These are phyloP conservation scores for Aspergillus candidus DNA, from an alignment of 2,329 filamentous ascomycete genomes.

Conservation along the genomic window DNA sequence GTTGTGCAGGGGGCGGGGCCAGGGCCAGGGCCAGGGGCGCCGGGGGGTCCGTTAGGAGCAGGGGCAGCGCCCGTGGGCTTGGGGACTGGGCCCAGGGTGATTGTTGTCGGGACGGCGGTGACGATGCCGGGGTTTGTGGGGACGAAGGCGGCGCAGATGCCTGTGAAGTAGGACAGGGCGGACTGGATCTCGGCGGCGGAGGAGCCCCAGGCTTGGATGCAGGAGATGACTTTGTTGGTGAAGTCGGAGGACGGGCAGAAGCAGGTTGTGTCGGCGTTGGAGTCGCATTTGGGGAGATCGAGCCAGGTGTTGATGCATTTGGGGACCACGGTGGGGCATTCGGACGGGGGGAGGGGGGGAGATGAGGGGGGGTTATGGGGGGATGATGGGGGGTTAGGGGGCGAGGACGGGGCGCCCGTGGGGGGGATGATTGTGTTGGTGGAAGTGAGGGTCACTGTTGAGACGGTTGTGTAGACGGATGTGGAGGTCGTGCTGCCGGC, in stretches of 20 bases:
- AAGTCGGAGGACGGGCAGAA: constrained; percentile 78
- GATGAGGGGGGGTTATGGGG: constrained; percentile 13
- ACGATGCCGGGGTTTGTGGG: constrained; percentile 76
- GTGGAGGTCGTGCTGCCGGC: constrained; percentile 46
- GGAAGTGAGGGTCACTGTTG: constrained; percentile 31
- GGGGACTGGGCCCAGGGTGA: constrained; percentile 47
- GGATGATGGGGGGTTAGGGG: constrained; percentile 3
- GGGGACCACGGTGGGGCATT: constrained; percentile 67
- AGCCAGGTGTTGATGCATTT: constrained; percentile 91
- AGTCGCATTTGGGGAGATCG: constrained; percentile 63
- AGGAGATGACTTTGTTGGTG: constrained; percentile 72
- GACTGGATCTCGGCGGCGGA: constrained; percentile 60
- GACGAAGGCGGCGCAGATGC: constrained; percentile 75
- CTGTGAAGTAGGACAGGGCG: constrained; percentile 79
- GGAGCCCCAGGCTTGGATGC: constrained; percentile 70
- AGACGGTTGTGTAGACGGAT: constrained; percentile 52
- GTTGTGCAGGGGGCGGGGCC: constrained; percentile 33
- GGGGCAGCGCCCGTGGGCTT: constrained; percentile 44
- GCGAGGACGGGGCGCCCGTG: constrained; percentile 2
- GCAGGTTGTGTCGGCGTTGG: constrained; percentile 77
- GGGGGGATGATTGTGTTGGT: constrained; percentile 13
- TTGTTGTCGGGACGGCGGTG: constrained; percentile 62
- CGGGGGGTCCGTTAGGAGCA: constrained; percentile 11
- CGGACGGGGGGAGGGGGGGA: constrained; percentile 26
- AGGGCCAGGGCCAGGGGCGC: constrained; percentile 12